Evolutionary conservation across 2,329 filamentous ascomycete species (phyloP).

Genomic region (Metarhizium guizhouense): DNA sequence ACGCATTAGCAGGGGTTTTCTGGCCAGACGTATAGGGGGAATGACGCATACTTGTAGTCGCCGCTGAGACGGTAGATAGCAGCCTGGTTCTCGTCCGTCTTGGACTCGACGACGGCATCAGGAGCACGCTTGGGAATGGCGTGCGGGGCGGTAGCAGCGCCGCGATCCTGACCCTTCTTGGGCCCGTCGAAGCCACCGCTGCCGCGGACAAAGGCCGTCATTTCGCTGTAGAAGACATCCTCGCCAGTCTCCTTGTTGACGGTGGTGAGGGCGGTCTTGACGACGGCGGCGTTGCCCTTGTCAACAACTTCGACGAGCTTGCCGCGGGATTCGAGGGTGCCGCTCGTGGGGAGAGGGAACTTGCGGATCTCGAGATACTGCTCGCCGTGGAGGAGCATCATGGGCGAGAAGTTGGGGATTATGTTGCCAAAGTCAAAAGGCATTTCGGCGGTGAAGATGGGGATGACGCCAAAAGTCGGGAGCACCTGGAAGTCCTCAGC

Average conservation of each 20-base stretch:
- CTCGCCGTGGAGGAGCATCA: constrained; percentile 98
- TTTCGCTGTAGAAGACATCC: constrained; percentile 94
- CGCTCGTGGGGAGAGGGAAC: constrained; percentile 82
- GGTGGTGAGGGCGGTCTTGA: constrained; percentile 73
- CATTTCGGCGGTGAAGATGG: constrained; percentile 75
- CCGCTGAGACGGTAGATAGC: constrained; percentile 88
- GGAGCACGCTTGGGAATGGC: constrained; percentile 67
- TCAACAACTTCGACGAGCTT: constrained; percentile 90
- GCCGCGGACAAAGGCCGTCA: constrained; percentile 84
- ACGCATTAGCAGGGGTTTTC: background rate
- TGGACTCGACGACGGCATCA: constrained; percentile 75
- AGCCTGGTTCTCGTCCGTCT: constrained; percentile 84
- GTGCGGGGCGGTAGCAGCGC: constrained; percentile 71
- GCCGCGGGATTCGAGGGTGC: constrained; percentile 63
- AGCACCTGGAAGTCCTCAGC: constrained; percentile 86
- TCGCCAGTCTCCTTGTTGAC: constrained; percentile 78
- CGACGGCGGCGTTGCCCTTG: constrained; percentile 83
- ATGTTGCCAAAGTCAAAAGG: constrained; percentile 76
- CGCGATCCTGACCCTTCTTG: constrained; percentile 67
- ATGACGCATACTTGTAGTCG: constrained; percentile 63
- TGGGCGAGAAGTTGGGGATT: constrained; percentile 91
- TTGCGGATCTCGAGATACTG: constrained; percentile 94
- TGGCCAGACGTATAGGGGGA: background rate
- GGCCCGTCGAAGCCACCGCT: constrained; percentile 84
- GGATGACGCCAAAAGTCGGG: constrained; percentile 92